Evolutionary conservation across 1,284 basidiomycete species (phyloP).

Genomic region (Irpex rosettiformis): DNA sequence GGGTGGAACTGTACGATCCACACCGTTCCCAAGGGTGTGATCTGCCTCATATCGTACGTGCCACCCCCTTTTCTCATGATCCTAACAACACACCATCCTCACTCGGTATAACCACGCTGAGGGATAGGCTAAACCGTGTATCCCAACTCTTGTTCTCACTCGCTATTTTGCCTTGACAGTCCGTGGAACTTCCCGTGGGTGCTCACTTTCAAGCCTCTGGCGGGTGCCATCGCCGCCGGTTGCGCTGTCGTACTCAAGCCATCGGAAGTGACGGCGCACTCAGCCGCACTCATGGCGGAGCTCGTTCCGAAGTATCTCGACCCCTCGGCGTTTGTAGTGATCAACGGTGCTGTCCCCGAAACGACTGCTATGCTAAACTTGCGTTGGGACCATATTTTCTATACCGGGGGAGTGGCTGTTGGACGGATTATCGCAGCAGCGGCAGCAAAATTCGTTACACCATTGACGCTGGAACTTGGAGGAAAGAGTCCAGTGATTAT

Average conservation of each 20-base stretch:
- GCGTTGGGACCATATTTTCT: conserved; percentile 79
- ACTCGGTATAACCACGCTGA: background rate
- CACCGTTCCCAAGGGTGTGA: conserved; percentile 51
- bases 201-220: conserved; percentile 46
- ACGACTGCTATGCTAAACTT: conserved; percentile 67
- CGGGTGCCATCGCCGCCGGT: conserved; percentile 62
- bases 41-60: conserved; percentile 36
- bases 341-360: conserved; percentile 59
- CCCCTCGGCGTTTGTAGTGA: conserved; percentile 39
- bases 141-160: background rate
- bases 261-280: conserved; percentile 55
- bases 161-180: conserved; percentile 27
- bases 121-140: background rate
- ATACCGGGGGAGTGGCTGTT: conserved; percentile 64
- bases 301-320: conserved; percentile 69
- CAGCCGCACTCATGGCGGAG: conserved; percentile 48
- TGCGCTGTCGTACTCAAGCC: conserved; percentile 58
- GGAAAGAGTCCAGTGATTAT: conserved; percentile 85
- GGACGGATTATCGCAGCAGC: conserved; percentile 76
- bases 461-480: conserved; percentile 77
- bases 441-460: conserved; percentile 81
- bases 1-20: conserved; percentile 42
- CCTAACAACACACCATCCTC: background rate
- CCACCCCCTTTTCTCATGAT: background rate
- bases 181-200: conserved; percentile 57